Conservation (phyloP, 768 basidiomycete species). For the Thelephora aurantiotincta region DNA sequence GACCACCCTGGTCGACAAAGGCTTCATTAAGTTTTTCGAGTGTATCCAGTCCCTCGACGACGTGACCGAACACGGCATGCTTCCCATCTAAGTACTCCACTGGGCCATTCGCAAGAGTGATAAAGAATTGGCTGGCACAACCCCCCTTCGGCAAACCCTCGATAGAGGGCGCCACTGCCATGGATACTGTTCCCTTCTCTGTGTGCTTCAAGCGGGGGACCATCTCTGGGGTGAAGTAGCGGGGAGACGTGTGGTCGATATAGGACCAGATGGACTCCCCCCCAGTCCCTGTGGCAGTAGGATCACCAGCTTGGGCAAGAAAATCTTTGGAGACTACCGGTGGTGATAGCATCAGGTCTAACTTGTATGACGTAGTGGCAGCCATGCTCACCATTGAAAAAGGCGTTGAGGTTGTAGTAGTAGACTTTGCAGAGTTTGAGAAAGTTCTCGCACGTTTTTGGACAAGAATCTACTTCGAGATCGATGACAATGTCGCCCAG, state of each 20-base stretch:
- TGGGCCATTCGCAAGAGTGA: constrained; percentile 69
- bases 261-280: constrained; percentile 84
- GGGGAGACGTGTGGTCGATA: constrained; percentile 40
- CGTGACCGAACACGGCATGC: constrained; percentile 87
- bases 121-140: constrained; percentile 93
- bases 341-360: background rate
- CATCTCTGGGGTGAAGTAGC: constrained; percentile 84
- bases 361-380: background rate
- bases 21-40: constrained; percentile 88
- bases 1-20: constrained; percentile 74
- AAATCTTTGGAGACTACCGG: constrained; percentile 90
- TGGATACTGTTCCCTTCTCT: constrained; percentile 80
- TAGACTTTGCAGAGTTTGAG: constrained; percentile 95
- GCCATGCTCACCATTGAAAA: constrained; percentile 79
- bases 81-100: constrained; percentile 93
- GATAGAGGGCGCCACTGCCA: constrained; percentile 86
- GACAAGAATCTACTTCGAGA: constrained; percentile 82
- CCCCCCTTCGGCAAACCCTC: constrained; percentile 49
- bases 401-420: constrained; percentile 93
- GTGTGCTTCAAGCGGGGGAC: constrained; percentile 73
- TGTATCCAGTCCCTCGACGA: constrained; percentile 89
- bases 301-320: constrained; percentile 92
- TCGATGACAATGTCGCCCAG: constrained; percentile 96
- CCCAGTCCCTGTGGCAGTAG: constrained; percentile 86
- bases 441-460: constrained; percentile 89